Conservation (phyloP, 1,139 yeast species). For the Schwanniomyces etchellsii region DNA sequence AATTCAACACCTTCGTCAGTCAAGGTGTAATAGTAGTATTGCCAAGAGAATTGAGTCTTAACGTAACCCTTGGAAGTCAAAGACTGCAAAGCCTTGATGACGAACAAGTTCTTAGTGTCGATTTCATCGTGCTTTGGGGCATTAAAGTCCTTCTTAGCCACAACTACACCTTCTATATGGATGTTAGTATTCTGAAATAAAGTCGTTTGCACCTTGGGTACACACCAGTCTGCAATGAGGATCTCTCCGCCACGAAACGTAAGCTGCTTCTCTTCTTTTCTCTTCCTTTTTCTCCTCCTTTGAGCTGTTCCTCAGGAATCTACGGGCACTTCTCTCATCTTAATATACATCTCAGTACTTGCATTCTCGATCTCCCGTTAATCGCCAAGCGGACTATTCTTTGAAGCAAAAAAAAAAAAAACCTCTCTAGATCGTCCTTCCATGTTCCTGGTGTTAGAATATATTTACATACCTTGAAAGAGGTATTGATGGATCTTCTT, state of each 20-base stretch:
- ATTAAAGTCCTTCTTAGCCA: constrained; percentile 98
- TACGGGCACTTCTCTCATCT: not conserved
- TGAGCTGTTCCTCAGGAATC: not conserved
- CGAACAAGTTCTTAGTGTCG: constrained; percentile 95
- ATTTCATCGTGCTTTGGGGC: constrained; percentile 97
- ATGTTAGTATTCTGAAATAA: constrained; percentile 20
- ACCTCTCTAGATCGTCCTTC: no score
- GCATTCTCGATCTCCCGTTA: no score
- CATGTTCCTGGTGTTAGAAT: no score
- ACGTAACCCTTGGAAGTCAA: constrained; percentile 98
- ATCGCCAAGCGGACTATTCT: no score
- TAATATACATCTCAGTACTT: no score
- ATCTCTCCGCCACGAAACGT: not conserved
- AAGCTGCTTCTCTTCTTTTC: not conserved
- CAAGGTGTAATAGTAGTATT: constrained; percentile 99
- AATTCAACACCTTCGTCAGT: constrained; percentile 99
- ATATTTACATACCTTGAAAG: constrained; percentile 92
- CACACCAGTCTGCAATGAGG: not conserved
- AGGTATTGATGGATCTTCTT: constrained; percentile 98
- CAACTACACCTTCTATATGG: constrained; percentile 91
- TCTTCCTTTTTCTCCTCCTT: not conserved
- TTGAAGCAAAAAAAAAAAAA: no score
- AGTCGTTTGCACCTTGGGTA: not conserved
- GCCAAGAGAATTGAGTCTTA: constrained; percentile 99
- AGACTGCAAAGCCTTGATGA: constrained; percentile 99